These are phyloP conservation scores for Ceratonia siliqua DNA, from an alignment of 306 rosid genomes.

Conservation along the genomic window DNA sequence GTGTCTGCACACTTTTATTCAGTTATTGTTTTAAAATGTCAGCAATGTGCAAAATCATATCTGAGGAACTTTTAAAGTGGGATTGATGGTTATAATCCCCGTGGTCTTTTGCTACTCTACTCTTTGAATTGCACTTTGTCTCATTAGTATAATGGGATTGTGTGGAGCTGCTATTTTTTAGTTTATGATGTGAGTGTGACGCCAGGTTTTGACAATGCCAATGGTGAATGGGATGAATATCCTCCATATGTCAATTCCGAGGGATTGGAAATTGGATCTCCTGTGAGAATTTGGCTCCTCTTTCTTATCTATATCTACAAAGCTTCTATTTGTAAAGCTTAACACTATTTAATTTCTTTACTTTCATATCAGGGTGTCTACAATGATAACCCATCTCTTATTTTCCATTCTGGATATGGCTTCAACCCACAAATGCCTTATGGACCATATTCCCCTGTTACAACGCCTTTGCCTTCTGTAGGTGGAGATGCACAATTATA, in stretches of 20 bases:
- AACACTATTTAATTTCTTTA: conserved; percentile 16
- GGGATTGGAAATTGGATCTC: conserved; percentile 70
- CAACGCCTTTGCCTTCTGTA: conserved; percentile 79
- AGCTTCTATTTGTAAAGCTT: background rate
- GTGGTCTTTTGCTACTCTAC: background rate
- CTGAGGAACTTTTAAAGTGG: background rate
- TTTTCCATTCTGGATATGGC: conserved; percentile 88
- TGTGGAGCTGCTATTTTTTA: background rate
- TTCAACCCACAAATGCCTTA: conserved; percentile 85
- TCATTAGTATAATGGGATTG: conserved; percentile 7
- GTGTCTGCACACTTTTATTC: too few relatives aligned
- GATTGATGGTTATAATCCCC: background rate
- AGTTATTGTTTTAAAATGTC: background rate
- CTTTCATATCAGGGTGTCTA: conserved; percentile 61
- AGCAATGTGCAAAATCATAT: background rate
- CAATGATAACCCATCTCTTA: conserved; percentile 80
- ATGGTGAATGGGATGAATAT: conserved; percentile 78
- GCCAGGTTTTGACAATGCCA: conserved; percentile 65
- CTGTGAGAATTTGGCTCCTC: conserved; percentile 47
- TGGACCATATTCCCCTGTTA: conserved; percentile 86
- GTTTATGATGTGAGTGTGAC: conserved; percentile 33
- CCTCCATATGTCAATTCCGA: conserved; percentile 65
- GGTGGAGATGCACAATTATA: conserved; percentile 78
- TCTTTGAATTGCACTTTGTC: background rate
- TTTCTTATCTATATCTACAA: background rate